Percentiles rank a stretch among this genome's conserved stretches.
These are phyloP conservation scores for Oropetium thomaeum DNA, from an alignment of 176 grass and related monocot genomes.

Conservation along the genomic window DNA sequence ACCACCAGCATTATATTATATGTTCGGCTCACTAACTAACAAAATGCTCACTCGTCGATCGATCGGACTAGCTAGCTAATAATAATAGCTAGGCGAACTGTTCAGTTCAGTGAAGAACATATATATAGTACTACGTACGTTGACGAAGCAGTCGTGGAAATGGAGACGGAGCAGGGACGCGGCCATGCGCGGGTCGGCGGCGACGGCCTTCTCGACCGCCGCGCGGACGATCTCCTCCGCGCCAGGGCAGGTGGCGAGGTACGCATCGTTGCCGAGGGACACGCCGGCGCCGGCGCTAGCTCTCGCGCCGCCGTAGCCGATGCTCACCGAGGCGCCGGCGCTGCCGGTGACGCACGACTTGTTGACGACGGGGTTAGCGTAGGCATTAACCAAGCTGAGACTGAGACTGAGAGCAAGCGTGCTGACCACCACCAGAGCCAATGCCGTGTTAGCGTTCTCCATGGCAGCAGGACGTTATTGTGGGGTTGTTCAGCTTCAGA, in stretches of 20 bases:
- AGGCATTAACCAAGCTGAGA: background rate
- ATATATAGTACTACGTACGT: no score
- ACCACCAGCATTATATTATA: no score
- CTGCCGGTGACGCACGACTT: constrained; percentile 45
- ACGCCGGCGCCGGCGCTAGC: constrained; percentile 23
- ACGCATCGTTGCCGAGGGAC: constrained; percentile 36
- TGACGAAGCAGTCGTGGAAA: constrained; percentile 62
- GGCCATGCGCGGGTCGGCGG: constrained; percentile 69
- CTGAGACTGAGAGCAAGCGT: constrained; percentile 14
- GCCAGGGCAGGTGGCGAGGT: constrained; percentile 48
- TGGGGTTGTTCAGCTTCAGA: no score
- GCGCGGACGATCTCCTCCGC: constrained; percentile 72
- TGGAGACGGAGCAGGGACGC: constrained; percentile 84
- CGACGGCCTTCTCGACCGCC: constrained; percentile 54
- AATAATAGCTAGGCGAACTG: no score
- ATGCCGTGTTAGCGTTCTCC: constrained; percentile 13
- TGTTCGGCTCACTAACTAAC: background rate
- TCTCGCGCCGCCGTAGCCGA: constrained; percentile 33
- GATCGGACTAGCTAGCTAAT: no score
- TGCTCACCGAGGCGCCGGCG: constrained; percentile 36
- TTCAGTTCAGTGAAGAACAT: no score
- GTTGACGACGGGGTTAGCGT: constrained; percentile 10
- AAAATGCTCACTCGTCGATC: background rate
- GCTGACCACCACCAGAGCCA: background rate
- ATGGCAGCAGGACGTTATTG: background rate